Percentiles rank a stretch among this genome's conserved stretches.
These are phyloP conservation scores for Helotiales sp. DNA, from an alignment of 2,329 filamentous ascomycete genomes.

Conservation along the genomic window DNA sequence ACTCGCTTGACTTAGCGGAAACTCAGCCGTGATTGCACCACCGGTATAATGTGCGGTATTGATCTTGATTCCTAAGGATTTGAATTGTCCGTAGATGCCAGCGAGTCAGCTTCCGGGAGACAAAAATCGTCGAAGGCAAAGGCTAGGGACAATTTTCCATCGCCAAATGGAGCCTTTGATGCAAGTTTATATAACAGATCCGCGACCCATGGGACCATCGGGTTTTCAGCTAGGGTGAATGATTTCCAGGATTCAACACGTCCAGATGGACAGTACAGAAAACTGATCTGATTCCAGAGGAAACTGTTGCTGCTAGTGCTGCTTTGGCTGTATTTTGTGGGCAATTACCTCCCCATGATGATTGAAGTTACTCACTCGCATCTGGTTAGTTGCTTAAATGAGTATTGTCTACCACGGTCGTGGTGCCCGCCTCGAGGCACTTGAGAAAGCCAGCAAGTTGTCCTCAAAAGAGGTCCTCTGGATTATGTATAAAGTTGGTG, in stretches of 20 bases:
- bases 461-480: slow-evolving; percentile 55
- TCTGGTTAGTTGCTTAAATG: slow-evolving; percentile 44
- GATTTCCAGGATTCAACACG: slow-evolving; percentile 43
- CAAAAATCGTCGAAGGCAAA: slow-evolving; percentile 52
- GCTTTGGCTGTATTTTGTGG: slow-evolving; percentile 36
- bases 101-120: slow-evolving; percentile 46
- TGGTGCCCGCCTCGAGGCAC: slow-evolving; percentile 49
- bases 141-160: slow-evolving; percentile 48
- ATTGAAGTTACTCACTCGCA: slow-evolving; percentile 35
- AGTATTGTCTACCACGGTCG: slow-evolving; percentile 49
- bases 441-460: slow-evolving; percentile 49
- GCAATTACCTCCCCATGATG: not conserved
- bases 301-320: slow-evolving; percentile 48
- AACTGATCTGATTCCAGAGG: slow-evolving; percentile 53
- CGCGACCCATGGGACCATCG: slow-evolving; percentile 47
- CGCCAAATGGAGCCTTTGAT: slow-evolving; percentile 38
- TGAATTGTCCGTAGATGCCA: slow-evolving; percentile 46
- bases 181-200: slow-evolving; percentile 45
- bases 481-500: slow-evolving; percentile 44
- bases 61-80: slow-evolving; percentile 45
- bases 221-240: slow-evolving; percentile 34
- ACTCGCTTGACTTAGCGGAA: too few species aligned
- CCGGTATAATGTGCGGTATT: slow-evolving; percentile 49
- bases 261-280: slow-evolving; percentile 48
- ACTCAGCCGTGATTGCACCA: slow-evolving; percentile 12